Evolutionary conservation across 2,329 filamentous ascomycete species (phyloP), one percentile per base, ranked within the genome.

Genomic region (Septoria petroselini): DNA sequence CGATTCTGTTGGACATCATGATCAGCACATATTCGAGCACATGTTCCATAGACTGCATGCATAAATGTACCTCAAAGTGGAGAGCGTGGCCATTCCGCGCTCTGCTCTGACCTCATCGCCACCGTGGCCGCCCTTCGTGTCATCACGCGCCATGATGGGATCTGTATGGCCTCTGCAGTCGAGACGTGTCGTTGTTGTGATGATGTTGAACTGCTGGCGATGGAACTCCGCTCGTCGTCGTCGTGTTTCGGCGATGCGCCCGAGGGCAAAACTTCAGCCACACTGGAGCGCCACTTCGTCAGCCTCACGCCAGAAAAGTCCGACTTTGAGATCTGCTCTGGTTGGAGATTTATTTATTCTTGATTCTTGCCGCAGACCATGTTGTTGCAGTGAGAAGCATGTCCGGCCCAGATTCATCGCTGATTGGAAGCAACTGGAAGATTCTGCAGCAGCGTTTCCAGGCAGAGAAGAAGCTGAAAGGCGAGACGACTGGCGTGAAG

Each of bases 71-170:
- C 81, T 81, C 61, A 97, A 77, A 23, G 90, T 91, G 62, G 89
- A 85, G 55, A 93, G 75, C 29, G 90, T 96, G 60, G 91, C 90
- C 65, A 84, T 84, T 48, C 90, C 86, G 67, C 85, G 94, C 69
- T 91, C 81, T 25, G 81, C 75, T 45, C 80, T 79, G 44, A 49
- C 52, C 31, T 66, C 65, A 7, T 65, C 64, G 27, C 50, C 57
- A 38, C 61, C 61, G 30, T 59, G 58, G n/a, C 46, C 60, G 48
- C 57, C 54, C 46, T 63, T 63, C 14, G 29, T 34, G 52, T 65
- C 72, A 68, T 82, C 78, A 57, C 76, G 76, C 59, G 74, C 79
- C 80, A 83, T 82, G 45, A 25, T 42, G 55, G n/a, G 34, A 17
- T 9, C 2, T 27, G 17, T 42, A 30, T 7, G 37, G n/a, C 7